Evolutionary conservation across 1,284 basidiomycete species (phyloP).

Genomic region (Kwoniella shivajii): DNA sequence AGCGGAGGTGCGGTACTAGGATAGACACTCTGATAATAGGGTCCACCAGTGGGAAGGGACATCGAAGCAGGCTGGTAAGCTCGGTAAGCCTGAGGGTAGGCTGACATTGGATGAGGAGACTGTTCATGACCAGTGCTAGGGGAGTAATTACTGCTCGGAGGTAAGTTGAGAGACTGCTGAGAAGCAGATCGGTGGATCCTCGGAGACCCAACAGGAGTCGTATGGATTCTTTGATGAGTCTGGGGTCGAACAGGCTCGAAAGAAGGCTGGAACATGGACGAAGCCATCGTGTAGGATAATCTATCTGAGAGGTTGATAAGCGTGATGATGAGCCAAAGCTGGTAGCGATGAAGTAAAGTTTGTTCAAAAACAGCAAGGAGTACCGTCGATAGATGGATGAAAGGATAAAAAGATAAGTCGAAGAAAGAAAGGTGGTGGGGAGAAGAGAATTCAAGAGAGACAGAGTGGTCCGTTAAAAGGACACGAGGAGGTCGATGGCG

Average conservation of each 20-base stretch:
- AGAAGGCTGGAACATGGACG: constrained; percentile 23
- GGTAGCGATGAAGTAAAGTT: constrained; percentile 9
- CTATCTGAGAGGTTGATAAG: background rate
- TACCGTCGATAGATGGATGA: constrained; percentile 18
- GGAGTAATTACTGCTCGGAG: constrained; percentile 26
- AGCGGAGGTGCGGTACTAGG: constrained; percentile 30
- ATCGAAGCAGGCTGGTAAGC: constrained; percentile 19
- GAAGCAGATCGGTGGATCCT: constrained; percentile 32
- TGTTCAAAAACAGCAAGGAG: constrained; percentile 16
- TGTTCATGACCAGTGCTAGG: constrained; percentile 21
- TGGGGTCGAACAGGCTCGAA: constrained; percentile 30
- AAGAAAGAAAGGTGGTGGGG: constrained; percentile 15
- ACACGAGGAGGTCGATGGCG: constrained; percentile 12
- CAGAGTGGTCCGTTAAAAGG: constrained; percentile 29
- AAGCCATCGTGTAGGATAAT: constrained; percentile 24
- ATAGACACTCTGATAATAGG: constrained; percentile 9
- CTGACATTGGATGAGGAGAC: constrained; percentile 19
- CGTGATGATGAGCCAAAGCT: background rate
- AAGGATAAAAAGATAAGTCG: constrained; percentile 19
- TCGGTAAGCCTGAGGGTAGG: constrained; percentile 19
- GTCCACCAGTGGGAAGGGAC: constrained; percentile 8
- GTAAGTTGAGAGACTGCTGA: constrained; percentile 35
- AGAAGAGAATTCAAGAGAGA: constrained; percentile 9
- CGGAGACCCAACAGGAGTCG: constrained; percentile 34
- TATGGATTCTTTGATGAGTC: constrained; percentile 28